phyloP scores from a whole-genome alignment of 306 rosid genomes.

The Elaeagnus macrophylla region DNA sequence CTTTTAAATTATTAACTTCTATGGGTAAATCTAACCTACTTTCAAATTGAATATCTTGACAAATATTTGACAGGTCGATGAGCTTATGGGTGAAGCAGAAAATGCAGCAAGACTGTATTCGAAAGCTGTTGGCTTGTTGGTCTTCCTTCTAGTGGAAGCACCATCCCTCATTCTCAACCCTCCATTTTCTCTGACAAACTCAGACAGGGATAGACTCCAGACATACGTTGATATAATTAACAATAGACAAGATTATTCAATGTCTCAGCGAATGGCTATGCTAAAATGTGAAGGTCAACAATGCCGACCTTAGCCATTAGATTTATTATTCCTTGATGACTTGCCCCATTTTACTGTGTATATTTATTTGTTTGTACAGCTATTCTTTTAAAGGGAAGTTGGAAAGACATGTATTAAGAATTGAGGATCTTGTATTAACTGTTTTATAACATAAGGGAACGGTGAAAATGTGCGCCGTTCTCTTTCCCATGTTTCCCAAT shows the following conservation, averaged over 20 bases:
- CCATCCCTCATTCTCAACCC: slow-evolving; percentile 89
- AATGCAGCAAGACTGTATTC: slow-evolving; percentile 64
- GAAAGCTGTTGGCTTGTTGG: slow-evolving; percentile 59
- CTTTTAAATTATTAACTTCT: too few relatives aligned
- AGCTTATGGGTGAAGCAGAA: slow-evolving; percentile 79
- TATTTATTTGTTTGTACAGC: slow-evolving; percentile 70
- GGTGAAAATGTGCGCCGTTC: too few relatives aligned
- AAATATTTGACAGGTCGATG: slow-evolving; percentile 66
- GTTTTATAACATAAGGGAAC: slow-evolving; percentile 23
- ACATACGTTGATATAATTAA: slow-evolving; percentile 63
- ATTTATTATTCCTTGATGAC: slow-evolving; percentile 14
- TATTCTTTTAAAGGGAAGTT: slow-evolving; percentile 62
- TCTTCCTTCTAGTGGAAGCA: slow-evolving; percentile 83
- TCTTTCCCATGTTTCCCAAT: too few relatives aligned
- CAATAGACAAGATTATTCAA: slow-evolving; percentile 68
- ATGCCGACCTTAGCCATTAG: slow-evolving; percentile 31
- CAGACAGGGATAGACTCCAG: slow-evolving; percentile 79
- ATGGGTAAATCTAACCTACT: too few relatives aligned
- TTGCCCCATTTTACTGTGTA: slow-evolving; percentile 19
- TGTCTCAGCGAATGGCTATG: slow-evolving; percentile 65
- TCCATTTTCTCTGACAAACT: slow-evolving; percentile 73
- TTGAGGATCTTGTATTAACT: slow-evolving; percentile 29
- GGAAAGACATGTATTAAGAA: slow-evolving; percentile 15
- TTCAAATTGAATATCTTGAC: too few relatives aligned
- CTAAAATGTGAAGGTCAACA: slow-evolving; percentile 53